Evolutionary conservation across 2,329 filamentous ascomycete species (phyloP).

Genomic region (Beauveria sp.): DNA sequence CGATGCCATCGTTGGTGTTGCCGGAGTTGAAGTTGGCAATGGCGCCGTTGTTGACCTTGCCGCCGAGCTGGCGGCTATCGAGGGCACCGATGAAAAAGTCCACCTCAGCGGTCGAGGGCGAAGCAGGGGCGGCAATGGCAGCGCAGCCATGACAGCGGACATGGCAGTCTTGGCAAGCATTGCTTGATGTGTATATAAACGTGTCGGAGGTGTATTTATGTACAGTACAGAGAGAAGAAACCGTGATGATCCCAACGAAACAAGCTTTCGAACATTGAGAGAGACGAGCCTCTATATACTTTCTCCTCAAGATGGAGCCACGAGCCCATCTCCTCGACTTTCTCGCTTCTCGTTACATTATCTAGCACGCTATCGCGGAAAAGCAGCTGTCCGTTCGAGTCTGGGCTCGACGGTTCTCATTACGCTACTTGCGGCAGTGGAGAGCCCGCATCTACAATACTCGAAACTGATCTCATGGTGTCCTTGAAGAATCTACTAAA

Average conservation of each 20-base stretch:
- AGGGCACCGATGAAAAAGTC: slow-evolving; percentile 2
- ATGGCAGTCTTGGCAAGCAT: slow-evolving; percentile 9
- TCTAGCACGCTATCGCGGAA: not conserved
- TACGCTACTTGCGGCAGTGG: not conserved
- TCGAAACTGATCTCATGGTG: not conserved
- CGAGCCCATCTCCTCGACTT: not conserved
- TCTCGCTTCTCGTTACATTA: not conserved
- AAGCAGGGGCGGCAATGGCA: not conserved
- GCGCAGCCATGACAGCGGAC: slow-evolving; percentile 4
- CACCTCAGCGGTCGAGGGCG: not conserved
- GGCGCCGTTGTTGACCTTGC: slow-evolving; percentile 8
- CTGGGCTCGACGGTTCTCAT: not conserved
- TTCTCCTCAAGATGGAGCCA: rapidly evolving
- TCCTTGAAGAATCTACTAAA: not conserved
- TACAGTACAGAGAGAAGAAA: not conserved
- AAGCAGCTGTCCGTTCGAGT: not conserved
- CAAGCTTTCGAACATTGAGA: not conserved
- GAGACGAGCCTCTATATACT: not conserved
- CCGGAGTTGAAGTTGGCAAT: slow-evolving; percentile 11
- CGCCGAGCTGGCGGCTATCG: slow-evolving; percentile 7
- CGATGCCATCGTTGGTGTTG: slow-evolving; percentile 14
- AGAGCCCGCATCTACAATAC: not conserved
- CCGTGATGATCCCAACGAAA: not conserved
- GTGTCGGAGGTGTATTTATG: not conserved
- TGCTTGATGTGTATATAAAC: not conserved